phyloP scores from a whole-genome alignment of 345 rosid species.

The Camelina sativa region DNA sequence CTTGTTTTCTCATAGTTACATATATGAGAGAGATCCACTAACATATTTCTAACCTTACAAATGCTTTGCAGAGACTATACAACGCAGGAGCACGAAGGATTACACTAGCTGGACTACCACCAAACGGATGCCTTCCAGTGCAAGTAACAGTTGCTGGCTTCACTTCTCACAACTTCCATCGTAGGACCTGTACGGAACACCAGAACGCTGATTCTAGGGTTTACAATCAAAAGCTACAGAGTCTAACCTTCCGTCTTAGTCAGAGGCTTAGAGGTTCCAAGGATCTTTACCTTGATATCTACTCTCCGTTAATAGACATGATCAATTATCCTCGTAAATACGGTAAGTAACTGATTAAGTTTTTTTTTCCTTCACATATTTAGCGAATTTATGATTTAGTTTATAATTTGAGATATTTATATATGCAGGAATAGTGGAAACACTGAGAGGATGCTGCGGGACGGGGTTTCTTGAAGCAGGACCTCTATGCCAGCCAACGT shows the following conservation, averaged over 20 bases:
- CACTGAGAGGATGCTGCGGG: conserved; percentile 49
- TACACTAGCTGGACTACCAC: conserved; percentile 44
- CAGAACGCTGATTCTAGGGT: conserved; percentile 37
- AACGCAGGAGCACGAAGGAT: conserved; percentile 43
- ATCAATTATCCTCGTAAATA: conserved; percentile 37
- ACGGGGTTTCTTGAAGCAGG: conserved; percentile 44
- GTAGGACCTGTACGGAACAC: conserved; percentile 24
- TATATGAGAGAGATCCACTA: neutral
- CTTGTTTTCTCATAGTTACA: neutral
- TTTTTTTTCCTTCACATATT: neutral
- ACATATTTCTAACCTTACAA: neutral
- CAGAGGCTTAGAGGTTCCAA: conserved; percentile 37
- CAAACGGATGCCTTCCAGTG: conserved; percentile 49
- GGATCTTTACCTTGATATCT: conserved; percentile 41
- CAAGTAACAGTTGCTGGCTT: conserved; percentile 36
- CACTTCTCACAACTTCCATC: neutral
- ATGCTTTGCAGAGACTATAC: conserved; percentile 41
- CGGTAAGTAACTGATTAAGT: conserved; percentile 12
- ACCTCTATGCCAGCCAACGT: conserved; percentile 33
- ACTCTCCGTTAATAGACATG: conserved; percentile 42
- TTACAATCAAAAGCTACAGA: conserved; percentile 43
- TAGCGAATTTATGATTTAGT: neutral
- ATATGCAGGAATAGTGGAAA: conserved; percentile 39
- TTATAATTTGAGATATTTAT: neutral
- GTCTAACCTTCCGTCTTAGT: conserved; percentile 7